Evolutionary conservation across 805 yeast species (phyloP), one percentile per base, ranked within the genome.

Genomic region (Suhomyces sp.): DNA sequence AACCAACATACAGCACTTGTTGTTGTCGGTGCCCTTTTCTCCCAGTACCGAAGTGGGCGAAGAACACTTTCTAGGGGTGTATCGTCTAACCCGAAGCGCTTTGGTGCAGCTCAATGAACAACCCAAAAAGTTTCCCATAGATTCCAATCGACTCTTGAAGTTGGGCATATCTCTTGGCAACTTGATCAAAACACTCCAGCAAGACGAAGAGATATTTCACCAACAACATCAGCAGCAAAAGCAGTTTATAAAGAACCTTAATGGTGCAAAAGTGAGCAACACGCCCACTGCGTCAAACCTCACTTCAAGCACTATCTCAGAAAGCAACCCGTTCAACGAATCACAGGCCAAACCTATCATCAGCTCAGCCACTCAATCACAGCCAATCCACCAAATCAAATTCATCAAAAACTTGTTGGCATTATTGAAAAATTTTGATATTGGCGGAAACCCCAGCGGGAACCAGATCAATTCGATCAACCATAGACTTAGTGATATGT

Each of bases 91-190:
- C 44, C 54, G 67, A 52, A 54, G 58, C 22, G 60, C 64, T 9
- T 47, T 72, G 29, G 46, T 51, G 33, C 51, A 50, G 47, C 59
- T 73, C 29, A 66, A 68, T 41, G 62, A 64, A 19, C 59, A 63
- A 15, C 48, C 54, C 19, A 47, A 52, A 13, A 60, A 57, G 48
- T 66, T 68, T 53, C 77, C 76, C 24, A 64, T 74, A 5, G 70
- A 75, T 47, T 60, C 70, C 35, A 69, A 58, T 55, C 73, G 72
- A 54, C 63, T 76, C 29, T 57, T 75, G 45, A 75, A 75, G 58
- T 58, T 76, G 31, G 75, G 76, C 17, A 73, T 76, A 26, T 73
- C 78, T 35, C 63, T 76, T 29, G 80, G 80, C 1, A 74, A 73
- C 57, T 60, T 74, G 33, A 54, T 74, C 42, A 72, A 72, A 53